Conservation (phyloP, 176 grass and related monocot species). For the Aegilops longissima region DNA sequence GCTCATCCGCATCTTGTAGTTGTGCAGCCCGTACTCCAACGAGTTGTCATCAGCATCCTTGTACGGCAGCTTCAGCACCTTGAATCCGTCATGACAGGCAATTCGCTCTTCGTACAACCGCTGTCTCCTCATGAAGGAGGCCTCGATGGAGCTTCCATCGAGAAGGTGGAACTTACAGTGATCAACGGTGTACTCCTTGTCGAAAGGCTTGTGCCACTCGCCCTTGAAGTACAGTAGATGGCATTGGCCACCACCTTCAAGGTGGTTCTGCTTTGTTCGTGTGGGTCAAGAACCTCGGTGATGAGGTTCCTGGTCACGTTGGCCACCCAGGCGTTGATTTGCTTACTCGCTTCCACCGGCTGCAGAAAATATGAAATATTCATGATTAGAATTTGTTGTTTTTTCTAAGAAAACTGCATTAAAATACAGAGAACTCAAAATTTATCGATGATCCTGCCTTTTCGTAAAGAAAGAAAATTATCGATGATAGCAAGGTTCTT, state of each 20-base stretch:
- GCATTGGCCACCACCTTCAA: conserved; percentile 26
- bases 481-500: too few species aligned
- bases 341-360: not conserved
- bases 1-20: not conserved
- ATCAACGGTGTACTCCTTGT: not conserved
- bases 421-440: too few species aligned
- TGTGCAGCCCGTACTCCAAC: not conserved
- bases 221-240: conserved; percentile 30
- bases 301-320: conserved; percentile 15
- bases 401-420: too few species aligned
- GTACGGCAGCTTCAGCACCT: conserved; percentile 6
- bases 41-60: not conserved
- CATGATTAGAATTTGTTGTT: not conserved
- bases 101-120: not conserved
- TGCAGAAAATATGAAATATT: not conserved
- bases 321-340: not conserved
- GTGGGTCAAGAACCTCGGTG: not conserved
- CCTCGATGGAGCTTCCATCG: not conserved
- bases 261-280: not conserved
- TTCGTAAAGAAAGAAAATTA: too few species aligned
- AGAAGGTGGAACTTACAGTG: conserved; percentile 10
- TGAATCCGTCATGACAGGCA: not conserved
- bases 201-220: not conserved
- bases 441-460: too few species aligned
- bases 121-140: not conserved